Evolutionary conservation across 345 rosid genomes (phyloP), one percentile per base, ranked within the genome.

Genomic region (Dovyalis caffra): DNA sequence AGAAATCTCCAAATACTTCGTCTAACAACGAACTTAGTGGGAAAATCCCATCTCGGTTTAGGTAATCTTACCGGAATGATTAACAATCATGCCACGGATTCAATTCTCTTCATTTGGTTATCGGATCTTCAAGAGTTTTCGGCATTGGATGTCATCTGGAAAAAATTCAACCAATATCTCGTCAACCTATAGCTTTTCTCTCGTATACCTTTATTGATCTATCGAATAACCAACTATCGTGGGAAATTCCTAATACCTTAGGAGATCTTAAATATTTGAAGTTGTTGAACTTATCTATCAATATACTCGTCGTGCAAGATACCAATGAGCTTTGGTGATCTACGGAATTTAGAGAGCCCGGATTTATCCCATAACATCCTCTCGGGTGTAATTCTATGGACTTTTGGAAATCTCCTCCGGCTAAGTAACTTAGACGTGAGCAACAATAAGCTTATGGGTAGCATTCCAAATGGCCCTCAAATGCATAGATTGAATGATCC

Each of bases 401-500:
- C 74, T 2, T 35, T n/a, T n/a, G n/a, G n/a, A n/a, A n/a, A n/a
- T n/a, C n/a, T n/a, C n/a, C n/a, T n/a, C n/a, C n/a, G n/a, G n/a
- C n/a, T n/a, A n/a, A n/a, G n/a, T n/a, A n/a, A n/a, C n/a, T n/a
- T n/a, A n/a, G n/a, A n/a, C n/a, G n/a, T n/a, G n/a, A n/a, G n/a
- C n/a, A n/a, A n/a, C n/a, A n/a, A n/a, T n/a, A n/a, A n/a, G n/a
- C n/a, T n/a, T n/a, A n/a, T n/a, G n/a, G n/a, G n/a, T n/a, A n/a
- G n/a, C n/a, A n/a, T n/a, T n/a, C n/a, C n/a, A n/a, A n/a, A n/a
- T n/a, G n/a, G n/a, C n/a, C n/a, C n/a, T n/a, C n/a, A n/a, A n/a
- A n/a, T n/a, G n/a, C n/a, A n/a, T n/a, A n/a, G n/a, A n/a, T 56
- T n/a, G 64, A 23, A 38, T 66, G 58, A 70, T 70, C 73, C 64